Percentiles rank a stretch among this genome's conserved stretches.
These are phyloP conservation scores for Candida lessepsii DNA, from an alignment of 805 yeast species.

Conservation along the genomic window DNA sequence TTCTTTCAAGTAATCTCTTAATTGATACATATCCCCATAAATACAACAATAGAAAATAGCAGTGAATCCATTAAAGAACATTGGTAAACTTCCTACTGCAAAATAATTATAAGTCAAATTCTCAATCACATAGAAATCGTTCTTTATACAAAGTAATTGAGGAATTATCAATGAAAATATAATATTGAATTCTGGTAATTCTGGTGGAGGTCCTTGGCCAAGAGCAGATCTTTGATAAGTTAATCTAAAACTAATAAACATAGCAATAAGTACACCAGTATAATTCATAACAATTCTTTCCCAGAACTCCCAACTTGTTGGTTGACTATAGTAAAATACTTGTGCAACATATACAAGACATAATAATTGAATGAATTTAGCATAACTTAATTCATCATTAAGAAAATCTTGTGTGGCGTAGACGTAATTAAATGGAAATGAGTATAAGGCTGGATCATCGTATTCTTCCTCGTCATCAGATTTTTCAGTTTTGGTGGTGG, in stretches of 20 bases:
- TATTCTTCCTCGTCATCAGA: not conserved
- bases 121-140: conserved; percentile 14
- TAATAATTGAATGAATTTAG: conserved; percentile 33
- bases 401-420: conserved; percentile 38
- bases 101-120: conserved; percentile 39
- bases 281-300: conserved; percentile 32
- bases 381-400: conserved; percentile 30
- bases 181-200: conserved; percentile 38
- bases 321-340: conserved; percentile 27
- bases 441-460: conserved; percentile 18
- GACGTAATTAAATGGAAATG: conserved; percentile 26
- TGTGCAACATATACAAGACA: conserved; percentile 29
- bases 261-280: conserved; percentile 30
- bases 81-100: conserved; percentile 29
- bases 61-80: conserved; percentile 21
- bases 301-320: conserved; percentile 17
- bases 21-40: conserved; percentile 25
- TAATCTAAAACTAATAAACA: conserved; percentile 26
- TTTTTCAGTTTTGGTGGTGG: not conserved
- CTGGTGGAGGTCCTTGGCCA: conserved; percentile 17
- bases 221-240: conserved; percentile 18
- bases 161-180: conserved; percentile 37
- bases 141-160: conserved; percentile 21
- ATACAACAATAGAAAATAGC: conserved; percentile 32
- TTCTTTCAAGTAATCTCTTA: conserved; percentile 13